phyloP scores from a whole-genome alignment of 1,284 basidiomycete species.

The Caloboletus firmus region DNA sequence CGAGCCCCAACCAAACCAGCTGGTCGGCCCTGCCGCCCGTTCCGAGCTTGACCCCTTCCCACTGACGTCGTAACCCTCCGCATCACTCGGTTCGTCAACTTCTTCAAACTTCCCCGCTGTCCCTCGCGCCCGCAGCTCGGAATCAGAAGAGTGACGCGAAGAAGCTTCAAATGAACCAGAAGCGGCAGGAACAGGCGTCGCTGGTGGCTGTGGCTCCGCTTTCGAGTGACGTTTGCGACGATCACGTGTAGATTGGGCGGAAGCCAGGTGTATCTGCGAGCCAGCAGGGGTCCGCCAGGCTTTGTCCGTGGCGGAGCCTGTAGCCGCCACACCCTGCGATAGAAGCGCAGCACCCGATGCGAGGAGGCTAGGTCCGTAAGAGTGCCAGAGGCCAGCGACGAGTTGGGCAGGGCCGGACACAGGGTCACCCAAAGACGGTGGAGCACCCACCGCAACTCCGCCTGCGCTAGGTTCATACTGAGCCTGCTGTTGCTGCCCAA shows the following conservation, averaged over 20 bases:
- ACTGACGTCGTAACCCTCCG: constrained; percentile 53
- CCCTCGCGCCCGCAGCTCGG: constrained; percentile 46
- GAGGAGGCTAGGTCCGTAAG: constrained; percentile 72
- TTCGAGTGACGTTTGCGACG: constrained; percentile 54
- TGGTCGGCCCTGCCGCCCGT: constrained; percentile 27
- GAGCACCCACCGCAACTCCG: constrained; percentile 37
- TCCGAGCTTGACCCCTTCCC: constrained; percentile 16
- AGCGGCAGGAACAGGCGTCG: constrained; percentile 37
- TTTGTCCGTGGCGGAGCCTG: constrained; percentile 29
- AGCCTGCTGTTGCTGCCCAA: constrained; percentile 39
- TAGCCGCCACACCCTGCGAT: constrained; percentile 44
- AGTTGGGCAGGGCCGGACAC: constrained; percentile 64
- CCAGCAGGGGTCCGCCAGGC: constrained; percentile 28
- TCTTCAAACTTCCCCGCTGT: constrained; percentile 57
- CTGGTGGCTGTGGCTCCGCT: constrained; percentile 41
- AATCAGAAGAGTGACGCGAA: constrained; percentile 41
- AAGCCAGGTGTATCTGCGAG: constrained; percentile 29
- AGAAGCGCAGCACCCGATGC: constrained; percentile 63
- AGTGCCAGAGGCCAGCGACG: constrained; percentile 63
- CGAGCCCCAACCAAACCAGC: constrained; percentile 45
- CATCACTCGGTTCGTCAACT: constrained; percentile 63
- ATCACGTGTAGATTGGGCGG: constrained; percentile 35
- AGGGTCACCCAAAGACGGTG: constrained; percentile 53
- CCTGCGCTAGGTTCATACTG: constrained; percentile 22
- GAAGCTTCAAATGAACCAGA: constrained; percentile 32